phyloP scores from a whole-genome alignment of 1,284 basidiomycete genomes.

The Heliocybe sulcata region DNA sequence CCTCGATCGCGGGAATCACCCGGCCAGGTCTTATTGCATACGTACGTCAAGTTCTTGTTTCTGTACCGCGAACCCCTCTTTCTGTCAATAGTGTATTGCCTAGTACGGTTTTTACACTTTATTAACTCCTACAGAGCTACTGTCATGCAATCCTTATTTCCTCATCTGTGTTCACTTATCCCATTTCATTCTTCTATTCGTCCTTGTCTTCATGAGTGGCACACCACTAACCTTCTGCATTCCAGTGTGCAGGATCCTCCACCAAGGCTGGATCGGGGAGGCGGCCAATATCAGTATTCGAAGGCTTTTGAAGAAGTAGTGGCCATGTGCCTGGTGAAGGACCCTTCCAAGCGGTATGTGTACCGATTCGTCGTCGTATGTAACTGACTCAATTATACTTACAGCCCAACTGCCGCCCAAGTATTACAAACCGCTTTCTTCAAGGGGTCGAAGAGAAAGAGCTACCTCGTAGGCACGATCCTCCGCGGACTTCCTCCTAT shows the following conservation, averaged over 20 bases:
- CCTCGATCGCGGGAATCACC: constrained; percentile 75
- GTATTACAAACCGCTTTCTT: constrained; percentile 80
- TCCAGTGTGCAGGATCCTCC: constrained; percentile 61
- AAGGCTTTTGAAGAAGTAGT: constrained; percentile 78
- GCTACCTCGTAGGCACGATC: constrained; percentile 67
- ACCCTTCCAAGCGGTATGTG: constrained; percentile 60
- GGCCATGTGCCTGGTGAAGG: constrained; percentile 76
- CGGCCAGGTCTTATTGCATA: constrained; percentile 70
- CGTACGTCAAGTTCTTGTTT: constrained; percentile 30
- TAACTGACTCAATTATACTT: not conserved
- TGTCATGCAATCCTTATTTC: not conserved
- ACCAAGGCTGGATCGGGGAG: constrained; percentile 67
- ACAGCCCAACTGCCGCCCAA: constrained; percentile 68
- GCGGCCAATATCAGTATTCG: constrained; percentile 73
- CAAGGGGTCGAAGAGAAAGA: constrained; percentile 67
- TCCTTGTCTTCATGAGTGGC: constrained; percentile 13
- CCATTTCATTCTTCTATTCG: not conserved
- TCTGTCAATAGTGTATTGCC: not conserved
- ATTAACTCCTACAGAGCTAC: not conserved
- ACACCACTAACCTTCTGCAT: constrained; percentile 11
- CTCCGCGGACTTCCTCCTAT: constrained; percentile 73
- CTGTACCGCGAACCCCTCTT: not conserved
- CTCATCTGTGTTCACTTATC: not conserved
- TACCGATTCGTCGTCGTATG: not conserved
- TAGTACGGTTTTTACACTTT: not conserved